Percentiles rank a stretch among this genome's conserved stretches.
Evolutionary conservation across 352 stramenopile genomes (phyloP).

Genomic region (Globisporangium rhizosaccharum): DNA sequence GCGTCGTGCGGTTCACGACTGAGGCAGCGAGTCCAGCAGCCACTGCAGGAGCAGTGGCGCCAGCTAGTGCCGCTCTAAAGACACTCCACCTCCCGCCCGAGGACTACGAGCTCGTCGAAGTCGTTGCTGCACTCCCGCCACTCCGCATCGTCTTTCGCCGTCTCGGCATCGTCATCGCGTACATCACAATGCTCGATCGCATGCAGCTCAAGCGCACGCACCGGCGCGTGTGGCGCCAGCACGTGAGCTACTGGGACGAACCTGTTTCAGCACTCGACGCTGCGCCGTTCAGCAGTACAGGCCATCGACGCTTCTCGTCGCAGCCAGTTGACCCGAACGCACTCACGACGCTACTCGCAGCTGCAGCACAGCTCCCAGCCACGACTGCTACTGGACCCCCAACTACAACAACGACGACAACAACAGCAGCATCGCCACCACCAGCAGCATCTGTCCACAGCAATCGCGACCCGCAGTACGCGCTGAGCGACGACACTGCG

Average conservation of each 20-base stretch:
- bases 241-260: constrained; percentile 42
- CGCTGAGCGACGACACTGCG: background rate
- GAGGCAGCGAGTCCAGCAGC: background rate
- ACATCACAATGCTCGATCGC: constrained; percentile 44
- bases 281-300: background rate
- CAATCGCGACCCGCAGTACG: background rate
- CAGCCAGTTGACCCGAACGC: background rate
- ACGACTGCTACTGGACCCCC: too few species aligned
- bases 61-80: background rate
- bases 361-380: background rate
- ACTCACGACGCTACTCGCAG: background rate
- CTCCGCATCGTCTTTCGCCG: constrained; percentile 50
- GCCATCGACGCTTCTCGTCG: background rate
- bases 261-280: background rate
- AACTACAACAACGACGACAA: background rate
- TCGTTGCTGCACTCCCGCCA: constrained; percentile 50
- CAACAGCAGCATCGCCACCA: background rate
- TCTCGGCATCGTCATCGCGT: constrained; percentile 47
- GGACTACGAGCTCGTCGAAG: constrained; percentile 57
- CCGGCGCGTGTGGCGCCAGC: constrained; percentile 39
- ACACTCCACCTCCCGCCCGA: constrained; percentile 15
- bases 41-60: background rate
- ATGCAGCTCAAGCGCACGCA: constrained; percentile 44
- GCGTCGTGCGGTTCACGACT: constrained; percentile 38
- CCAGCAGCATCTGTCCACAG: background rate